A percentile compares a stretch with the other conserved stretches of the same genome.
These are phyloP conservation scores for Plectosphaerella sp. DNA, from an alignment of 2,329 filamentous ascomycete genomes.

Conservation along the genomic window DNA sequence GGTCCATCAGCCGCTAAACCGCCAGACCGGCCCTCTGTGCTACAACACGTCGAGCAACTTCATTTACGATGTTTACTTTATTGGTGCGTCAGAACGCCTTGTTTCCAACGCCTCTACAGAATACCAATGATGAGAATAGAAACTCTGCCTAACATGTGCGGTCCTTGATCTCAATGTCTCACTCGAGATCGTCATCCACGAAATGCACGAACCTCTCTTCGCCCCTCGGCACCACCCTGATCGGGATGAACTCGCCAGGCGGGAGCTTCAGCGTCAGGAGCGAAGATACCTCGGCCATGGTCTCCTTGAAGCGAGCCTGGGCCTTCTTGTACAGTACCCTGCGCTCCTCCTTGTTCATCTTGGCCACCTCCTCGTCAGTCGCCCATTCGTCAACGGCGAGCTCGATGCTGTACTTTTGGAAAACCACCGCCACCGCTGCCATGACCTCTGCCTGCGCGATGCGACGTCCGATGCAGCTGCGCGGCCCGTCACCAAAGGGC, in stretches of 20 bases:
- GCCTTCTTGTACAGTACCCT: constrained; percentile 57
- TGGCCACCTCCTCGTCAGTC: constrained; percentile 46
- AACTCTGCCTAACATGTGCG: too few species aligned
- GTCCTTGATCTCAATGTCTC: neutral
- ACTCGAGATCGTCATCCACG: constrained; percentile 14
- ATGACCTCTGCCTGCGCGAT: constrained; percentile 58
- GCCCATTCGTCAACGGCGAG: constrained; percentile 61
- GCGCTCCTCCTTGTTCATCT: constrained; percentile 42
- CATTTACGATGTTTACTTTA: too few species aligned
- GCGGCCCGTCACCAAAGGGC: constrained; percentile 54
- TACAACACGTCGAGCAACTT: too few species aligned
- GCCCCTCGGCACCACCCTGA: constrained; percentile 66
- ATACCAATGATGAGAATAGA: too few species aligned
- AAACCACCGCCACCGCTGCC: constrained; percentile 49
- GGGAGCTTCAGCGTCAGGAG: constrained; percentile 70
- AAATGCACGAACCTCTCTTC: constrained; percentile 60
- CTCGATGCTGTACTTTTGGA: constrained; percentile 62
- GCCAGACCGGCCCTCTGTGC: too few species aligned
- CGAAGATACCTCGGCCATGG: constrained; percentile 52
- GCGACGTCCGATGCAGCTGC: constrained; percentile 53
- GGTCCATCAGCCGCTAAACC: too few species aligned
- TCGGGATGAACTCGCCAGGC: constrained; percentile 52
- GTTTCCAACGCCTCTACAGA: too few species aligned
- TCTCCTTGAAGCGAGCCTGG: constrained; percentile 44
- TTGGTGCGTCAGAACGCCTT: too few species aligned